Base-by-base conservation (phyloP, 495 filamentous ascomycete species). In the Apiosordaria backusii region DNA sequence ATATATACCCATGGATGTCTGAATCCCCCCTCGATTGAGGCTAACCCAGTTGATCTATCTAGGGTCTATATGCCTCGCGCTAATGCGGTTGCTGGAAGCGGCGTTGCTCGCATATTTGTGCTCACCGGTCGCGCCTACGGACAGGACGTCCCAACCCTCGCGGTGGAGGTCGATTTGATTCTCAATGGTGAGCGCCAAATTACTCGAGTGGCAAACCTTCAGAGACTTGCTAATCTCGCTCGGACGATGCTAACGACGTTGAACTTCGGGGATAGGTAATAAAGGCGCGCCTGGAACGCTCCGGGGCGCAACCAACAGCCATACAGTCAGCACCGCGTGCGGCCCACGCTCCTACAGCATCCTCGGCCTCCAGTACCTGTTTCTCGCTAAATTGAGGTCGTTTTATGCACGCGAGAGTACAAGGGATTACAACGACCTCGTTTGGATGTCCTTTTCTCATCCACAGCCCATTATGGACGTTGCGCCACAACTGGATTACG, bases 111-210 rank as follows among this genome's bases (percentile, higher is more conserved):
- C 50, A 54, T 54, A 4, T 54, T 54, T 6, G 50, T 54, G 1
- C 50, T 54, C 50, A 54, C 50, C 4, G 50, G 50, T 54, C 50
- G 18, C 18, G 4, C 18, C 50, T 54, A 54, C 1, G 50, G 50
- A 22, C 18, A 54, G 21, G 16, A 54, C 1, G 50, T 54, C 50
- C 16, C 1, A 18, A 54, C 18, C 6, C 50, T 54, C 4, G 50
- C 50, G 3, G 50, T 54, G 21, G 50, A 54, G 50, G 50, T 54
- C 21, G 50, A 54, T 54, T 54, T 54, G 50, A 54, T 54, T 22
- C 1, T 54, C 7, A 54, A 22, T 54, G 50, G 50, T 54, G 21
- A 54, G 50, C 50, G 50, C 16, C 50, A 54, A 18, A 54, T n/a
- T 22, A 54, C 2, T 54, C 21, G 3, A 54, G 50, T 7, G 50